phyloP scores from a whole-genome alignment of 2,329 filamentous ascomycete species.

The Pestalotiopsis sp. region DNA sequence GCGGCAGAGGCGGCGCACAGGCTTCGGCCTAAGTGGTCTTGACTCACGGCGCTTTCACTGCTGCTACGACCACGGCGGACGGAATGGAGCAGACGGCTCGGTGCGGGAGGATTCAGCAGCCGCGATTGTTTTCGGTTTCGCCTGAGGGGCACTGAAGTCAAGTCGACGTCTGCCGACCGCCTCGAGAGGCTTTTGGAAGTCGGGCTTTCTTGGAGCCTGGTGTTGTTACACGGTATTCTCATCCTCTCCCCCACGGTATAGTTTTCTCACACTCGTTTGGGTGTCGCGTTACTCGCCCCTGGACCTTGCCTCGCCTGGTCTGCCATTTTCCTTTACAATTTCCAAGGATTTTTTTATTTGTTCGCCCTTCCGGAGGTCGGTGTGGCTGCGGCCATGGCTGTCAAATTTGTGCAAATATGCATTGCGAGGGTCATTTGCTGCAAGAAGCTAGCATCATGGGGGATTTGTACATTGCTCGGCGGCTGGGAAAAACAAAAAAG shows the following conservation, averaged over 20 bases:
- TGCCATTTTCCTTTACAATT: not conserved
- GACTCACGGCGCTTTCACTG: not conserved
- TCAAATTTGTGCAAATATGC: constrained; percentile 20
- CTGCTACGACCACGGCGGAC: not conserved
- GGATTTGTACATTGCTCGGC: constrained; percentile 33
- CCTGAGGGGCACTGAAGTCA: too few relatives aligned
- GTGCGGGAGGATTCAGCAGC: not conserved
- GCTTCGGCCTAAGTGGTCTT: constrained; percentile 43
- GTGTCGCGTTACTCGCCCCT: not conserved
- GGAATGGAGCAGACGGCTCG: not conserved
- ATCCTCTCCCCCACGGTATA: constrained; percentile 15
- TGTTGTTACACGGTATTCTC: not conserved
- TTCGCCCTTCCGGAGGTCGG: not conserved
- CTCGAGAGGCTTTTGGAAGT: too few relatives aligned
- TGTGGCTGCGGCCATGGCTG: not conserved
- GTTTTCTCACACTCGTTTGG: constrained; percentile 6
- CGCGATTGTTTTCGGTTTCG: not conserved
- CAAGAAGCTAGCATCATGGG: constrained; percentile 21
- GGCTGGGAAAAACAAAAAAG: constrained; percentile 25
- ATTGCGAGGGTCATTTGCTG: constrained; percentile 22
- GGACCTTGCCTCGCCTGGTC: not conserved
- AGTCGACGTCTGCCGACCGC: too few relatives aligned
- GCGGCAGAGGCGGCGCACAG: constrained; percentile 63
- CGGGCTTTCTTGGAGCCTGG: too few relatives aligned
- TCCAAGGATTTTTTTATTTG: not conserved